These are phyloP conservation scores for Hypomontagnella submonticulosa DNA, from an alignment of 495 filamentous ascomycete species.

Conservation along the genomic window DNA sequence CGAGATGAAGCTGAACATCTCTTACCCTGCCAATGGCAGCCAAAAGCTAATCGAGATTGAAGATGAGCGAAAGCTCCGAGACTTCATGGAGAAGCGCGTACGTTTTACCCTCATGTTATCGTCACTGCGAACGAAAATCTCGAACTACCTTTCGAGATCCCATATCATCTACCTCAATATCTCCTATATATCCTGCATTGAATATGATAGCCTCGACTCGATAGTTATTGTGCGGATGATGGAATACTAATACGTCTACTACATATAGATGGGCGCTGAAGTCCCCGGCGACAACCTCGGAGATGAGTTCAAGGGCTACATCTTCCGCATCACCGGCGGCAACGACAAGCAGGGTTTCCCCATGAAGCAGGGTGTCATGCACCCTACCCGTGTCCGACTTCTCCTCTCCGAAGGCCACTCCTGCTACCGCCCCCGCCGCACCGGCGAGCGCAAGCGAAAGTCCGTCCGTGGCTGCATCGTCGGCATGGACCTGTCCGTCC, in stretches of 20 bases:
- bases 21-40: conserved; percentile 97
- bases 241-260: conserved; percentile 46
- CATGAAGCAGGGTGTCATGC: conserved; percentile 99
- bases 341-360: conserved; percentile 99
- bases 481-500: conserved; percentile 89
- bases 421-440: conserved; percentile 97
- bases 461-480: conserved; percentile 98
- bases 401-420: conserved; percentile 92
- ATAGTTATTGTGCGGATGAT: neutral
- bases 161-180: too few species aligned
- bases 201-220: neutral
- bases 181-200: too few species aligned
- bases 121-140: conserved; percentile 12
- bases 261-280: conserved; percentile 88
- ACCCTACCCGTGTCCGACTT: conserved; percentile 96
- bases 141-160: conserved; percentile 1
- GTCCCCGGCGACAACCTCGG: conserved; percentile 92
- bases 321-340: conserved; percentile 97
- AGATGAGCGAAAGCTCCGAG: conserved; percentile 85
- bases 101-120: conserved; percentile 20
- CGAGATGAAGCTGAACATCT: conserved; percentile 95
- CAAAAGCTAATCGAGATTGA: conserved; percentile 99
- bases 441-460: conserved; percentile 99
- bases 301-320: conserved; percentile 99
- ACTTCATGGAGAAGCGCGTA: conserved; percentile 67